Percentiles rank a stretch among this genome's conserved stretches.
phyloP scores from a whole-genome alignment of 1,284 basidiomycete genomes.

The Boletus sp. region DNA sequence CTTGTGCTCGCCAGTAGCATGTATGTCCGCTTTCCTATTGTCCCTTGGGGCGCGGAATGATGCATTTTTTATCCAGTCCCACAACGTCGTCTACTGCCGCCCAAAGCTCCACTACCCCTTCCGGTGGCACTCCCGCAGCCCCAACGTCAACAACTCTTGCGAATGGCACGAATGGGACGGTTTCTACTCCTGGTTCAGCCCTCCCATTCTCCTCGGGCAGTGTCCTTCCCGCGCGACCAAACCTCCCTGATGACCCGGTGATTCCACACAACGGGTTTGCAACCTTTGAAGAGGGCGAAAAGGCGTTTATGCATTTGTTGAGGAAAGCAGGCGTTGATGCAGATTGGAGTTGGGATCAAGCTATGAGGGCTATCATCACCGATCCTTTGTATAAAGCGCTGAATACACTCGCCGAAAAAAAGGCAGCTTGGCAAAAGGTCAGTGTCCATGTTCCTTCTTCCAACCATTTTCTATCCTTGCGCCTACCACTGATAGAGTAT shows the following conservation, averaged over 20 bases:
- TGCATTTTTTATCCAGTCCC: constrained; percentile 13
- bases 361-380: constrained; percentile 96
- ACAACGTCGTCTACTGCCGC: constrained; percentile 9
- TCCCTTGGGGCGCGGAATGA: neutral
- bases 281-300: constrained; percentile 86
- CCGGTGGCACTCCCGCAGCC: constrained; percentile 7
- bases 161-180: constrained; percentile 46
- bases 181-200: constrained; percentile 49
- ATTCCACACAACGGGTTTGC: constrained; percentile 86
- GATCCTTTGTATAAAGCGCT: constrained; percentile 96
- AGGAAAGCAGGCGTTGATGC: constrained; percentile 86
- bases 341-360: constrained; percentile 96
- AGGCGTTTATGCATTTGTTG: constrained; percentile 88
- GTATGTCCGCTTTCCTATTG: constrained; percentile 17
- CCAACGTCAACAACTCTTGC: constrained; percentile 18
- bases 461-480: neutral
- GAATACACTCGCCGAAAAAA: constrained; percentile 92
- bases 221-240: constrained; percentile 68
- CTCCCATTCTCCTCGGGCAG: constrained; percentile 56
- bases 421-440: constrained; percentile 89
- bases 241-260: constrained; percentile 76
- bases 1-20: constrained; percentile 32
- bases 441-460: constrained; percentile 13
- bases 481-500: neutral
- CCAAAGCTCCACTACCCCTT: constrained; percentile 8